phyloP scores from a whole-genome alignment of 768 basidiomycete genomes.

The Rhizopogon vulgaris region DNA sequence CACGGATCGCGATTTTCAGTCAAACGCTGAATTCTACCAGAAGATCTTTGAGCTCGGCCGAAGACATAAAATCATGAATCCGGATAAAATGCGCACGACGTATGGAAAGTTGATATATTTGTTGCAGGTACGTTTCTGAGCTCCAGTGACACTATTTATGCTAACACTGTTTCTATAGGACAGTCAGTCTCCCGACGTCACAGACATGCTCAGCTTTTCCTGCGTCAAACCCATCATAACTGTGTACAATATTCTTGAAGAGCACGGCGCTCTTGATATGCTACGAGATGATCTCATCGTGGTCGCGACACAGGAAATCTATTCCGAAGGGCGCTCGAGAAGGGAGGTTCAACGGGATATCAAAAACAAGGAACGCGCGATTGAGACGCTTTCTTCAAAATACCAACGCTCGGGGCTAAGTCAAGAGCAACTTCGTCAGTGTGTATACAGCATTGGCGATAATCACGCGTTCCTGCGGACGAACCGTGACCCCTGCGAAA shows the following conservation, averaged over 20 bases:
- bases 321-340: slow-evolving; percentile 61
- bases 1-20: slow-evolving; percentile 71
- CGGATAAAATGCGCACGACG: slow-evolving; percentile 85
- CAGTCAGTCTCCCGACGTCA: slow-evolving; percentile 78
- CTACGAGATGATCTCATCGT: slow-evolving; percentile 74
- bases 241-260: slow-evolving; percentile 62
- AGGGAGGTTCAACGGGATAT: slow-evolving; percentile 83
- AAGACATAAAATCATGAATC: slow-evolving; percentile 88
- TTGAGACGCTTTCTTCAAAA: slow-evolving; percentile 62
- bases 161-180: slow-evolving; percentile 41
- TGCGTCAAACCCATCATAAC: slow-evolving; percentile 76
- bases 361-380: slow-evolving; percentile 77
- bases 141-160: not conserved
- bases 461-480: slow-evolving; percentile 84
- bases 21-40: slow-evolving; percentile 77
- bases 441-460: slow-evolving; percentile 84
- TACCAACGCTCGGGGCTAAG: slow-evolving; percentile 54
- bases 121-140: slow-evolving; percentile 50
- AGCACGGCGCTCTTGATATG: slow-evolving; percentile 55
- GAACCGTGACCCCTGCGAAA: slow-evolving; percentile 85
- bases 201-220: slow-evolving; percentile 72
- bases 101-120: slow-evolving; percentile 85
- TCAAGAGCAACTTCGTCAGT: slow-evolving; percentile 68
- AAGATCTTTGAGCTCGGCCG: slow-evolving; percentile 76
- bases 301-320: slow-evolving; percentile 77